Evolutionary conservation across 1,139 yeast genomes (phyloP).

Genomic region (Taphrina deformans): DNA sequence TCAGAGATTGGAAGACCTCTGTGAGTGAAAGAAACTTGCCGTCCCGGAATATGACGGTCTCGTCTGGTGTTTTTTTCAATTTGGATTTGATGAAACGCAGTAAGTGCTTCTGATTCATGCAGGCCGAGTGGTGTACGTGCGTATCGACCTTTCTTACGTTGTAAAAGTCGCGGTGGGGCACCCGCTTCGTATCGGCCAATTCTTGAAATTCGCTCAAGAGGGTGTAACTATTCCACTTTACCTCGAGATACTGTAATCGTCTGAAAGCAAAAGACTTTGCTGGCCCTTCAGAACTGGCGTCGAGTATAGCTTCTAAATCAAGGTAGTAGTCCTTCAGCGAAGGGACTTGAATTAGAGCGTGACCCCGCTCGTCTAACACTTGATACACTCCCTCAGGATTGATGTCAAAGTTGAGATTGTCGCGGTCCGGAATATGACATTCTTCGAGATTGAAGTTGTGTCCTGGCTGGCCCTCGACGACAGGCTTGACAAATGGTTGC

Average conservation of each 20-base stretch:
- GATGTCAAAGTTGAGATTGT: constrained; percentile 52
- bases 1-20: constrained; percentile 86
- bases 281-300: constrained; percentile 89
- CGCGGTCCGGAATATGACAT: constrained; percentile 66
- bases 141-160: constrained; percentile 98
- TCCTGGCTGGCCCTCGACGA: constrained; percentile 45
- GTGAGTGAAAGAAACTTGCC: constrained; percentile 81
- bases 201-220: constrained; percentile 90
- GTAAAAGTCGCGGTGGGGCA: constrained; percentile 96
- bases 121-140: constrained; percentile 98
- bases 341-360: constrained; percentile 57
- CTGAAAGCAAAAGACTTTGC: constrained; percentile 96
- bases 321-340: constrained; percentile 75
- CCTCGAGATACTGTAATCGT: constrained; percentile 88
- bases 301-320: constrained; percentile 71
- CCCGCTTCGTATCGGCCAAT: constrained; percentile 73
- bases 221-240: constrained; percentile 91
- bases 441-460: constrained; percentile 62
- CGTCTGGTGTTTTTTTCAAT: constrained; percentile 74
- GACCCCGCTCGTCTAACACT: constrained; percentile 51
- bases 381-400: constrained; percentile 71
- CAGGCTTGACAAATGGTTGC: constrained; percentile 33
- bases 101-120: constrained; percentile 97
- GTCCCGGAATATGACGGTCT: constrained; percentile 90
- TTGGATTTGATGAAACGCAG: constrained; percentile 92